Conservation (phyloP, 139 green algal species). For the Picochlorum sp. region DNA sequence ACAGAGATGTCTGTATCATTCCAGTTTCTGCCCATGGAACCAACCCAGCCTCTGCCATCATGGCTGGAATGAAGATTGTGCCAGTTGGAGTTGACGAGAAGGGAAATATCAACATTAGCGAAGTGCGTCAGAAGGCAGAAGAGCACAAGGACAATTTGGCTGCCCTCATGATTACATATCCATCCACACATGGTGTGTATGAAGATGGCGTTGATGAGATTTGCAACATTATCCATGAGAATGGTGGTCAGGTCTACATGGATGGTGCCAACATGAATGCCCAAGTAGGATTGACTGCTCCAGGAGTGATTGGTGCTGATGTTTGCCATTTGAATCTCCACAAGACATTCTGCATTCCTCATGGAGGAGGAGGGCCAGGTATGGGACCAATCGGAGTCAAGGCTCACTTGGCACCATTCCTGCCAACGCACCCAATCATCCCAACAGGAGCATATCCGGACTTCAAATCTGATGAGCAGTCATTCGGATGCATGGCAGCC, state of each 20-base stretch:
- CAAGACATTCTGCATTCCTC: constrained; percentile 99
- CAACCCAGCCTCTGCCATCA: constrained; percentile 94
- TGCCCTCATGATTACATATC: constrained; percentile 99
- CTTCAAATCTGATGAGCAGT: constrained; percentile 47
- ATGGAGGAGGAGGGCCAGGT: constrained; percentile 87
- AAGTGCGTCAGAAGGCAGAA: constrained; percentile 78
- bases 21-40: constrained; percentile 94
- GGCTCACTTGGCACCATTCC: constrained; percentile 92
- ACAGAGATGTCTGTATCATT: constrained; percentile 98
- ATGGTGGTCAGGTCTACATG: constrained; percentile 98
- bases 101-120: constrained; percentile 90
- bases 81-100: constrained; percentile 68
- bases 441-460: constrained; percentile 62
- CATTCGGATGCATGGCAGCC: constrained; percentile 88
- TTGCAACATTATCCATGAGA: constrained; percentile 88
- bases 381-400: constrained; percentile 92
- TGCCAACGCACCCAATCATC: constrained; percentile 88
- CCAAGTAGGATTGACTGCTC: constrained; percentile 93
- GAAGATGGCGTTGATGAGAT: constrained; percentile 95
- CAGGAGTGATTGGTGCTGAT: constrained; percentile 95
- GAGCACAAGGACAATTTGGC: constrained; percentile 87
- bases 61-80: constrained; percentile 97
- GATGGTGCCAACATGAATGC: constrained; percentile 99
- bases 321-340: constrained; percentile 99
- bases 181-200: constrained; percentile 96